Conservation (phyloP, 2,329 filamentous ascomycete genomes). For the Phyllosticta capitalensis region DNA sequence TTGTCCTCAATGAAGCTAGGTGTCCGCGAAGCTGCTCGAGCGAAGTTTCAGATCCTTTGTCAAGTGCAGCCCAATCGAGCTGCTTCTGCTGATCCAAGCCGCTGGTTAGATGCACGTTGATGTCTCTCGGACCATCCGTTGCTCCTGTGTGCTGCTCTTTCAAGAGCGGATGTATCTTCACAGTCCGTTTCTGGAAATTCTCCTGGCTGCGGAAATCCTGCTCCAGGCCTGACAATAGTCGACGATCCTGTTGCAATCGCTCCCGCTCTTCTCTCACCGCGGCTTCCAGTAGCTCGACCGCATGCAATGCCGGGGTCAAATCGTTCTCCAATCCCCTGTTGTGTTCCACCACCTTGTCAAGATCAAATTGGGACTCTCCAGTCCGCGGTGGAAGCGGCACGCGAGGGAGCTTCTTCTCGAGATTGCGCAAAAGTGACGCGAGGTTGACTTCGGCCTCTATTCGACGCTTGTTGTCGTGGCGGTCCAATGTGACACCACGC, state of each 20-base stretch:
- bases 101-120: conserved; percentile 8
- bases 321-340: conserved; percentile 47
- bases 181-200: background rate
- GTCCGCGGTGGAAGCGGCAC: conserved; percentile 57
- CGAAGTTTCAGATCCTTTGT: conserved; percentile 24
- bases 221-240: conserved; percentile 42
- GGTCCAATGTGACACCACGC: conserved; percentile 20
- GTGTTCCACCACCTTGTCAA: conserved; percentile 55
- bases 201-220: conserved; percentile 48
- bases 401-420: conserved; percentile 49
- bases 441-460: conserved; percentile 49
- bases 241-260: conserved; percentile 48
- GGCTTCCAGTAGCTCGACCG: conserved; percentile 49
- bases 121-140: conserved; percentile 21
- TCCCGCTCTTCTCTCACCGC: conserved; percentile 50
- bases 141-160: conserved; percentile 2
- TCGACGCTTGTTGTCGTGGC: conserved; percentile 26
- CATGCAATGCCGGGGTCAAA: conserved; percentile 54
- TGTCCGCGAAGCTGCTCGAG: conserved; percentile 29
- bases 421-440: conserved; percentile 43
- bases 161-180: conserved; percentile 15
- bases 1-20: conserved; percentile 29
- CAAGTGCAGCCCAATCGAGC: conserved; percentile 20
- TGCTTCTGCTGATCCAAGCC: conserved; percentile 13
- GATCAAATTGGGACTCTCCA: conserved; percentile 48